Percentiles rank a stretch among this genome's conserved stretches.
phyloP scores from a whole-genome alignment of 2,329 filamentous ascomycete species.

The Penicillium corylophilum region DNA sequence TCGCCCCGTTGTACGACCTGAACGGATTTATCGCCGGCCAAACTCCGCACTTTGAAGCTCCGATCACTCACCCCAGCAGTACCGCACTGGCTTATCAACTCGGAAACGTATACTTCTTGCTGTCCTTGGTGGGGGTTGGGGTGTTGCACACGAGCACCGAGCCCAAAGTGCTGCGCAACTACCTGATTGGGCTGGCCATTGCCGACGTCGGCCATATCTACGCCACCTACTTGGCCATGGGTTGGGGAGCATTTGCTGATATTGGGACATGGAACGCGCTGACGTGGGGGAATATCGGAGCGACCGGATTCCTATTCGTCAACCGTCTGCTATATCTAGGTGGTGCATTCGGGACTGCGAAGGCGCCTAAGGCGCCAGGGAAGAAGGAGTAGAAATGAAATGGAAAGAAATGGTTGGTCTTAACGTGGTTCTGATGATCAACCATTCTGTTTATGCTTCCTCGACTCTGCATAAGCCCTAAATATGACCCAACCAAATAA shows the following conservation, averaged over 20 bases:
- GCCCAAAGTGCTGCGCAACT: slow-evolving; percentile 64
- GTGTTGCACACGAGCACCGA: slow-evolving; percentile 66
- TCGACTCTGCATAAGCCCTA: not conserved
- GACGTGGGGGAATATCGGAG: slow-evolving; percentile 71
- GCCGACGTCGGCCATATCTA: slow-evolving; percentile 69
- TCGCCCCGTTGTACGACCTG: slow-evolving; percentile 56
- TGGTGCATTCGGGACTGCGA: slow-evolving; percentile 57
- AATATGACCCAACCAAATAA: not conserved
- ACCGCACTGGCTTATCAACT: slow-evolving; percentile 65
- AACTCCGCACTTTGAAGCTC: slow-evolving; percentile 44
- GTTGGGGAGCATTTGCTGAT: slow-evolving; percentile 54
- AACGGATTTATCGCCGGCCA: slow-evolving; percentile 66
- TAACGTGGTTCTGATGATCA: not conserved
- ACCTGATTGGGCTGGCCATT: slow-evolving; percentile 62
- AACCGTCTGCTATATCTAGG: slow-evolving; percentile 59
- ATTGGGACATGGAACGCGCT: slow-evolving; percentile 64
- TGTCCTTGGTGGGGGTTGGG: slow-evolving; percentile 63
- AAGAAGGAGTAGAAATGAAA: slow-evolving; percentile 40
- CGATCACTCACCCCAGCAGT: slow-evolving; percentile 36
- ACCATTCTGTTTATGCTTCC: not conserved
- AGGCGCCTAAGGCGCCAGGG: slow-evolving; percentile 18
- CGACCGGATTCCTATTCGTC: slow-evolving; percentile 60
- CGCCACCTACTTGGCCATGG: slow-evolving; percentile 60
- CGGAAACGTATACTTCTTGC: slow-evolving; percentile 67
- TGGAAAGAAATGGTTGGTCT: not conserved